Evolutionary conservation across 2,329 filamentous ascomycete genomes (phyloP), one percentile per base, ranked within the genome.

Genomic region (Botrytis byssoidea): DNA sequence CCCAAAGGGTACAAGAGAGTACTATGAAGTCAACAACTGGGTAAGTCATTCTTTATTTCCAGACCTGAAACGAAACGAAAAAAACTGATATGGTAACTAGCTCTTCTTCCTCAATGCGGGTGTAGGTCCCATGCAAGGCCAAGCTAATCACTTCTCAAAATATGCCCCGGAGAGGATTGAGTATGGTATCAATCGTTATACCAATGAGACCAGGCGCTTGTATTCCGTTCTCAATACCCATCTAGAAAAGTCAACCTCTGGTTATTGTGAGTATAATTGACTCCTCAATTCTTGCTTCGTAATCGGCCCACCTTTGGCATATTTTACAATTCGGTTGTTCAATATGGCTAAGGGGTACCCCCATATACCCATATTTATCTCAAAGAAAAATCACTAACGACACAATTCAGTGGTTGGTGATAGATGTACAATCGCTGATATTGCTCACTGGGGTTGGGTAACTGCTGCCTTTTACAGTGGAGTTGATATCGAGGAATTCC

Each of bases 141-240:
- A 97, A 82, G 88, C 93, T 70, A 94, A 96, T 82, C 93, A 97
- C 83, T 97, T 97, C 83, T 85, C 85, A 66, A 88, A 93, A 73
- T 97, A 97, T 79, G 93, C 94, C 1, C 92, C 93, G 0, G 92
- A 95, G 81, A 90, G 88, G 81, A 95, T 97, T 79, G 86, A 91
- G 79, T 97, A 97, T 81, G 93, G 92, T 75, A 89, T 97, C 72
- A 89, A 93, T 80, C 88, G 94, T 66, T 97, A 97, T 84, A 85
- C 87, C 80, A 96, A 93, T 81, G 94, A 97, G 84, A 93, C 92
- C 0, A 87, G 91, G n/a, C 90, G 94, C 22, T 86, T 97, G 2
- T 97, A 96, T 84, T 86, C 89, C 70, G 91, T 94, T 32, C 84
- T 97, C 74, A 91, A 97, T 79, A 89, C 87, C 66, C 90, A 94